Conservation (phyloP, 2,329 filamentous ascomycete genomes). For the Beauveria sp. region DNA sequence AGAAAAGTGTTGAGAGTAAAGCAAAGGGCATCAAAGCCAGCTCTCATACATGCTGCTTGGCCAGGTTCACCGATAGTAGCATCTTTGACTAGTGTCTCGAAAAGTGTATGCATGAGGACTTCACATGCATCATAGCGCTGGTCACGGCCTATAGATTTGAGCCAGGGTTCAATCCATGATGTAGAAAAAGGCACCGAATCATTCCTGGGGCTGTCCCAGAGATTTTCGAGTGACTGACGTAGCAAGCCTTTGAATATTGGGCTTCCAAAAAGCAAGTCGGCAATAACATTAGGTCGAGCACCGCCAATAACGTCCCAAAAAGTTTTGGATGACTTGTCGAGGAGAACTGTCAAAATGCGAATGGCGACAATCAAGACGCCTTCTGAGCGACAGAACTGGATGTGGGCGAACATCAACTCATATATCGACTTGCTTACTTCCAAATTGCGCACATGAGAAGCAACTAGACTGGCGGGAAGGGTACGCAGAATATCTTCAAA, state of each 20-base stretch:
- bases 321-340: constrained; percentile 67
- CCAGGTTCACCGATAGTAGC: constrained; percentile 47
- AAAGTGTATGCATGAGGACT: constrained; percentile 66
- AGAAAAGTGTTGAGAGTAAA: constrained; percentile 51
- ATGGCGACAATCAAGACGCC: constrained; percentile 61
- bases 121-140: constrained; percentile 75
- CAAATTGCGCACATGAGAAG: constrained; percentile 69
- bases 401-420: constrained; percentile 50
- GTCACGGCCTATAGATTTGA: constrained; percentile 66
- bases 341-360: constrained; percentile 59
- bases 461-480: constrained; percentile 66
- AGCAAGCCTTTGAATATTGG: constrained; percentile 57
- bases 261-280: constrained; percentile 76
- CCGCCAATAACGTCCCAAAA: constrained; percentile 87
- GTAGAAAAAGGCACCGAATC: constrained; percentile 56
- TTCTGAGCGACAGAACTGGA: constrained; percentile 41
- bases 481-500: constrained; percentile 66
- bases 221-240: constrained; percentile 47
- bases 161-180: constrained; percentile 70
- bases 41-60: constrained; percentile 53
- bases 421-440: constrained; percentile 61
- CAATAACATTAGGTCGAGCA: constrained; percentile 69
- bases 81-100: constrained; percentile 55
- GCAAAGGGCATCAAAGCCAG: constrained; percentile 54
- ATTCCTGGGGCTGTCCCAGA: constrained; percentile 33